Evolutionary conservation across 495 filamentous ascomycete genomes (phyloP).

Genomic region (Penicillium silybi): DNA sequence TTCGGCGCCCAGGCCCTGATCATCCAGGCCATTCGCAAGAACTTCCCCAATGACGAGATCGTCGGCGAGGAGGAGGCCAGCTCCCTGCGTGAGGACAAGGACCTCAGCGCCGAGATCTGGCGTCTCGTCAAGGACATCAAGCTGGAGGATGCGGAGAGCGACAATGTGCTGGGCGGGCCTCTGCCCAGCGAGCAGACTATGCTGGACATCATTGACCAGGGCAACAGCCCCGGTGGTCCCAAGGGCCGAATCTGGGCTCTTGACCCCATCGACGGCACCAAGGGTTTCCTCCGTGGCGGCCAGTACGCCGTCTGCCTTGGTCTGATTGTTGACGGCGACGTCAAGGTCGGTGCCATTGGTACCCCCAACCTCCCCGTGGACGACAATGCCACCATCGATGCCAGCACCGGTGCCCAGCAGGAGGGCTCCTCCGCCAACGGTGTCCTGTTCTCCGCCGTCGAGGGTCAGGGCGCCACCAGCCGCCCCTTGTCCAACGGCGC

Average conservation of each 20-base stretch:
- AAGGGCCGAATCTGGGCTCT: slow-evolving; percentile 91
- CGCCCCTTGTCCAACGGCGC: slow-evolving; percentile 60
- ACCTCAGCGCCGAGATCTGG: slow-evolving; percentile 73
- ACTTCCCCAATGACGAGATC: slow-evolving; percentile 87
- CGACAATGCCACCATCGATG: slow-evolving; percentile 61
- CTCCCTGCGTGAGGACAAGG: slow-evolving; percentile 63
- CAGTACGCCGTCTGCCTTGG: slow-evolving; percentile 96
- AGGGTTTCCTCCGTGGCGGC: slow-evolving; percentile 93
- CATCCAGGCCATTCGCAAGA: slow-evolving; percentile 79
- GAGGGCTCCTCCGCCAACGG: slow-evolving; percentile 65
- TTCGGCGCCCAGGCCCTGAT: slow-evolving; percentile 97
- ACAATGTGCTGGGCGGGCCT: slow-evolving; percentile 66
- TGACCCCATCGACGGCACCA: slow-evolving; percentile 96
- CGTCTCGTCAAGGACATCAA: slow-evolving; percentile 66
- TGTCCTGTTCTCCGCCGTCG: slow-evolving; percentile 77
- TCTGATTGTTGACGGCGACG: slow-evolving; percentile 88
- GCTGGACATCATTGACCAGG: slow-evolving; percentile 81
- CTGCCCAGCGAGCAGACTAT: slow-evolving; percentile 68
- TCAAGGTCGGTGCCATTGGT: slow-evolving; percentile 89
- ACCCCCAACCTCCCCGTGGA: slow-evolving; percentile 92
- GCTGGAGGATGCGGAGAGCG: slow-evolving; percentile 65
- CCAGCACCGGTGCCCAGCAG: slow-evolving; percentile 63
- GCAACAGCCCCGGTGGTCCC: slow-evolving; percentile 72
- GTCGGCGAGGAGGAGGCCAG: slow-evolving; percentile 93
- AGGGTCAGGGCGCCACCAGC: slow-evolving; percentile 71